Base-by-base conservation (phyloP, 768 basidiomycete genomes). In the Vishniacozyma victoriae region DNA sequence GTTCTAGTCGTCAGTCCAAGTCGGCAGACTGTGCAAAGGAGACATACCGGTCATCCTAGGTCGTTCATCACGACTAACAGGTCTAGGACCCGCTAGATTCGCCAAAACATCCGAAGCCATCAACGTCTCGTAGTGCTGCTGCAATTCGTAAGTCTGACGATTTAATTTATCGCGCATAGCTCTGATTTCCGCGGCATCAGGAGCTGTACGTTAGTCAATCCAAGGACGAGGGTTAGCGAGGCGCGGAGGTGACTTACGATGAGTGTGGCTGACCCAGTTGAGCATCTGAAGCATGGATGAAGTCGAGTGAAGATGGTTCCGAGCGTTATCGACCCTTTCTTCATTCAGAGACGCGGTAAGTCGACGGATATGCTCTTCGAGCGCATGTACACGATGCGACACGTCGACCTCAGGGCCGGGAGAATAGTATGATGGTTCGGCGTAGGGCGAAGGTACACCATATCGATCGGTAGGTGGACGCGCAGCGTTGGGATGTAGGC, bases 311-410 rank as follows among this genome's bases (percentile, higher is more conserved):
- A 67, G 36, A 25, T 49, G 54, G 20, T 47, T 40, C 19, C 60
- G 24, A 1, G 57, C 55, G 31, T 55, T 47, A 3, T 63, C 64
- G 7, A 63, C 36, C 13, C 64, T 37, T 24, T 67, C 62, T 6
- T 39, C 35, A 16, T 54, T 51, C 7, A 67, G 31, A 2, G 52
- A 25, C 15, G 54, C 50, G 15, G 45, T 46, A 23, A 63, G 22
- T n/a, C 44, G 40, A 13, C 50, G 46, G 3, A 67, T 23, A 14
- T 29, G 42, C 2, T 63, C 59, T 38, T 67, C 64, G 16, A 67
- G 49, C 3, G 24, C 35, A 14, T 50, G 42, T 13, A 67, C 46
- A 22, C 59, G 62, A 12, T 25, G 24, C 12, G 44, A 33, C 14
- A 61, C 26, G 15, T 35, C 39, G 3, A 52, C 50, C 3, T 55